Base-by-base conservation (phyloP, 805 yeast genomes). In the Suhomyces canberraensis region DNA sequence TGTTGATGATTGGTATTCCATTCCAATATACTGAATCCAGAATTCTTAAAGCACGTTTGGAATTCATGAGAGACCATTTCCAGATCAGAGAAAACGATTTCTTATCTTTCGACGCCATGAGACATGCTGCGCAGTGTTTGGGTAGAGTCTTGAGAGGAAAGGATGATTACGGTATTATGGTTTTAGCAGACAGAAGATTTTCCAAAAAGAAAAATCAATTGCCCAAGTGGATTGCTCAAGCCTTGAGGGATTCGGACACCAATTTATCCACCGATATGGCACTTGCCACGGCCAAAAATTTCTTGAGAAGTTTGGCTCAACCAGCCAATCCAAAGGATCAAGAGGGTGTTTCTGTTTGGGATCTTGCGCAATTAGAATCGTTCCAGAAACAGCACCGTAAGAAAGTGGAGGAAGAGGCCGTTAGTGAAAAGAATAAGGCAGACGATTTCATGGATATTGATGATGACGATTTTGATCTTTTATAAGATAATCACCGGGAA, bases 141-240 rank as follows among this genome's bases (percentile, higher is more conserved):
- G 99, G 99, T 8, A 79, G 99, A 56, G 98, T 93, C 37, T 67
- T 93, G 45, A 78, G 99, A 67, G 99, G 99, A 47, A 93, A 93
- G 58, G 97, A 93, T 56, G 99, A 93, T 67, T 93, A 93, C 60
- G 99, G 99, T 45, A 84, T 93, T 48, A 93, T 93, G 99, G 97
- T 93, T 29, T 65, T 93, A 43, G 98, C 98, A 0, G 99, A 93
- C 59, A 72, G 96, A 47, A 73, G 99, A 56, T 93, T 93, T 60
- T 76, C 90, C 1, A 75, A 87, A 47, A 93, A 91, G 63, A 80
- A 86, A 50, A 75, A 68, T 29, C 98, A 93, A 59, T 64, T 93
- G 24, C 99, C 99, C 0, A 90, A 87, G 59, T 93, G 99, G 99
- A 93, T 93, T 29, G 84, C 89, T 0, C 98, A 93, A 56, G 97